These are phyloP conservation scores for Selenicereus undatus DNA, from an alignment of 148 eudicot genomes.

Conservation along the genomic window DNA sequence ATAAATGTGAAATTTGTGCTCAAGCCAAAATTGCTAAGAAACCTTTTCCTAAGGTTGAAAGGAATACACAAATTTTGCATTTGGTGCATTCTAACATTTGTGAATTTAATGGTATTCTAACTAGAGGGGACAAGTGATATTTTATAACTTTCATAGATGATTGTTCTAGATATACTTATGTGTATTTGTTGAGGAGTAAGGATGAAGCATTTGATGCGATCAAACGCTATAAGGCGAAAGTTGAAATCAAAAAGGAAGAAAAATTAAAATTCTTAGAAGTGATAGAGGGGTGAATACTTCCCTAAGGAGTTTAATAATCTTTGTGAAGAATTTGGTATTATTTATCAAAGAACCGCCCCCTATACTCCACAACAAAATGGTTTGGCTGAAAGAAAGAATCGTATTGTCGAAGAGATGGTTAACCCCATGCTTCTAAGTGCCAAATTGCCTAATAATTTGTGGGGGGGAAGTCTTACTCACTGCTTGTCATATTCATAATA, in stretches of 20 bases:
- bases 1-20: background rate
- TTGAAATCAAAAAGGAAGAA: background rate
- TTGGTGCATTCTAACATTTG: background rate
- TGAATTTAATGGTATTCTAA: background rate
- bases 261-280: background rate
- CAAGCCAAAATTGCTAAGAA: background rate
- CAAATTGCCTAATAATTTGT: background rate
- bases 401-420: background rate
- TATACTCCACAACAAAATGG: conserved; percentile 5
- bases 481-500: background rate
- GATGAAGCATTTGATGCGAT: background rate
- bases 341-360: background rate
- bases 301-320: background rate
- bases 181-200: background rate
- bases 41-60: background rate
- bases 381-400: background rate
- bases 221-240: background rate
- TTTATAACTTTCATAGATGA: background rate
- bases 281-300: background rate
- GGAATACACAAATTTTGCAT: background rate
- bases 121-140: background rate
- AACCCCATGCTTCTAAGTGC: background rate
- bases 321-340: background rate
- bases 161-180: background rate
- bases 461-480: background rate